Percentiles rank a stretch among this genome's conserved stretches.
These are phyloP conservation scores for Cytospora mali DNA, from an alignment of 2,329 filamentous ascomycete genomes.

Conservation along the genomic window DNA sequence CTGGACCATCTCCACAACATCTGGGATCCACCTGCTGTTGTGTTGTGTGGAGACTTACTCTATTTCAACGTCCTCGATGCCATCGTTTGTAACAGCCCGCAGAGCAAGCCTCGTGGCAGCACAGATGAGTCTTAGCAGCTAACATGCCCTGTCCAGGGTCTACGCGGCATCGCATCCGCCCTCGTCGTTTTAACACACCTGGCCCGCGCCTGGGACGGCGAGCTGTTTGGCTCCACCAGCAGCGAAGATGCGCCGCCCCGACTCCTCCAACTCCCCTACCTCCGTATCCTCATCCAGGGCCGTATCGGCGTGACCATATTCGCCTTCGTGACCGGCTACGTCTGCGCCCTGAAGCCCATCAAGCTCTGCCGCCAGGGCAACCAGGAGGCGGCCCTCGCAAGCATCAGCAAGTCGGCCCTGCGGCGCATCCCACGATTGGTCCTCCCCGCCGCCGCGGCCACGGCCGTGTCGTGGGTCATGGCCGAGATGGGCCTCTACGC, in stretches of 20 bases:
- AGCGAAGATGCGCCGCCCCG: constrained; percentile 48
- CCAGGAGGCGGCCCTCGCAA: constrained; percentile 53
- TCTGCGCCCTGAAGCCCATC: constrained; percentile 64
- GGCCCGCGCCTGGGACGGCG: constrained; percentile 52
- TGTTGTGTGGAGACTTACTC: background rate
- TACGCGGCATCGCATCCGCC: constrained; percentile 57
- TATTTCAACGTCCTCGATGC: background rate
- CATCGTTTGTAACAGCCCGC: background rate
- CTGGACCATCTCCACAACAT: background rate
- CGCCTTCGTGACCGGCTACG: constrained; percentile 66
- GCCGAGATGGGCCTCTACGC: constrained; percentile 59
- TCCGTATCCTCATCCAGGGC: constrained; percentile 62
- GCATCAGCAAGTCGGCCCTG: constrained; percentile 60
- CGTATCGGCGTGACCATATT: constrained; percentile 69
- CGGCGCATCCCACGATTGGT: constrained; percentile 60
- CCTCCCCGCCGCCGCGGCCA: constrained; percentile 59
- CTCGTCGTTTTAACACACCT: constrained; percentile 59
- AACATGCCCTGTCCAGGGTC: constrained; percentile 44
- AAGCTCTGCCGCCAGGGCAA: constrained; percentile 56
- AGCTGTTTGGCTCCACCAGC: constrained; percentile 51
- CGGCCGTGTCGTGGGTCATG: constrained; percentile 55
- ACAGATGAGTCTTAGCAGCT: background rate
- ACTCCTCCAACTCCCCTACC: constrained; percentile 59
- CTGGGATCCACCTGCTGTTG: too few relatives aligned
- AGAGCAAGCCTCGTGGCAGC: background rate